Evolutionary conservation across 257 asterid genomes (phyloP).

Genomic region (Nicotiana noctiflora): DNA sequence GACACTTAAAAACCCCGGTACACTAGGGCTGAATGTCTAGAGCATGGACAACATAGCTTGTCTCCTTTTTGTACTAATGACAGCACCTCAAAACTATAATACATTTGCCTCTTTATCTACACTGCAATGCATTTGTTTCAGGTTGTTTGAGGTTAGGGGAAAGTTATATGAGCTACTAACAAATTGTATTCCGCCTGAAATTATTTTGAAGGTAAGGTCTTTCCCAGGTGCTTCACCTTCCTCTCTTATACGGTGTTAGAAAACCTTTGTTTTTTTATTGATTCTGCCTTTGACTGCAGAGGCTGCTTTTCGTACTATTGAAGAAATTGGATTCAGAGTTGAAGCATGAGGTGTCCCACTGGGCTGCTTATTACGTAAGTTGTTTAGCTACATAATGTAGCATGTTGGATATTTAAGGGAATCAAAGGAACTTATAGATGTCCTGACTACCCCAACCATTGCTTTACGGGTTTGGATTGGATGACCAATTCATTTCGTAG

Average conservation of each 20-base stretch:
- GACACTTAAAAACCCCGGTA: no score
- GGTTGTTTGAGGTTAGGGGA: constrained; percentile 94
- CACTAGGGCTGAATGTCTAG: no score
- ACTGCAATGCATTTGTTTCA: constrained; percentile 19
- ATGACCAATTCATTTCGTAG: background rate
- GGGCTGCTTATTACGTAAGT: constrained; percentile 99
- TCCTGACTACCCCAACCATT: background rate
- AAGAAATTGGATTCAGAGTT: constrained; percentile 90
- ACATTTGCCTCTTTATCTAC: background rate
- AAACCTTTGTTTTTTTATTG: background rate
- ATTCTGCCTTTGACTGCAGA: constrained; percentile 42
- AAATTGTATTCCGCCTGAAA: constrained; percentile 93
- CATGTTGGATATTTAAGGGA: background rate
- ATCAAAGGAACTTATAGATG: background rate
- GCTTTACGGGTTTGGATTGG: background rate
- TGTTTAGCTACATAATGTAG: background rate
- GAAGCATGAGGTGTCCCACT: constrained; percentile 77
- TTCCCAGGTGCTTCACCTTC: constrained; percentile 9
- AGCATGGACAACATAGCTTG: background rate
- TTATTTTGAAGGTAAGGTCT: constrained; percentile 61
- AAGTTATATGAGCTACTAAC: constrained; percentile 83
- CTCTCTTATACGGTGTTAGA: background rate
- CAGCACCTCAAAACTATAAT: background rate
- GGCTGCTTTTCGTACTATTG: constrained; percentile 73
- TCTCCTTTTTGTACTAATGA: background rate